Evolutionary conservation across 208 protist genomes (phyloP).

Genomic region (Acanthamoeba rhysodes): DNA sequence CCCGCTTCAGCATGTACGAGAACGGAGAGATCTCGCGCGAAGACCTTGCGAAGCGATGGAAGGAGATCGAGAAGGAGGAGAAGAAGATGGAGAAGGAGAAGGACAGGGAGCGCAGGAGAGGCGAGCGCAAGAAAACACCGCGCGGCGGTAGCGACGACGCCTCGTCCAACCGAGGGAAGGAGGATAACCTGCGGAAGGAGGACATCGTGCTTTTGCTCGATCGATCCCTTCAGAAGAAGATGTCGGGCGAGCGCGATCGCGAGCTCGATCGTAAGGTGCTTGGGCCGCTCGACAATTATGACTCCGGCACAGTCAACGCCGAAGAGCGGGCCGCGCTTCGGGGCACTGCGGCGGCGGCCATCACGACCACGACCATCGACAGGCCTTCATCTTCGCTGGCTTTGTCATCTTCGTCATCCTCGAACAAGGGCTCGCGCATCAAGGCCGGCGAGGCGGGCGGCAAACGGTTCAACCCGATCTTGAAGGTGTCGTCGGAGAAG

Average conservation of each 20-base stretch:
- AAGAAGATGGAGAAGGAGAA: conserved; percentile 45
- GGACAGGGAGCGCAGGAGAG: not conserved
- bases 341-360: not conserved
- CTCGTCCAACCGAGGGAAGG: too few species aligned
- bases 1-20: conserved; percentile 70
- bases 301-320: not conserved
- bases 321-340: not conserved
- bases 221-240: not conserved
- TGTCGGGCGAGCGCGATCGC: not conserved
- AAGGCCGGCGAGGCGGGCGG: too few species aligned
- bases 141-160: not conserved
- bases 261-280: not conserved
- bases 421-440: conserved; percentile 1
- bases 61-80: conserved; percentile 44
- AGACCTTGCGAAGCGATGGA: conserved; percentile 28
- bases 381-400: not conserved
- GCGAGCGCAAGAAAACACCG: not conserved
- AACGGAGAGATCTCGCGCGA: conserved; percentile 56
- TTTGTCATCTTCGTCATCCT: not conserved
- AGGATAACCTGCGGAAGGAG: not conserved
- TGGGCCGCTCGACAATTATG: not conserved
- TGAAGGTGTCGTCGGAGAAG: conserved; percentile 8
- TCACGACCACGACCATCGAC: not conserved
- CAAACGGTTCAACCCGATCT: not conserved
- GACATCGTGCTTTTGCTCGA: conserved; percentile 17